phyloP scores from a whole-genome alignment of 352 stramenopile genomes.

The Pelagophyceae sp. region DNA sequence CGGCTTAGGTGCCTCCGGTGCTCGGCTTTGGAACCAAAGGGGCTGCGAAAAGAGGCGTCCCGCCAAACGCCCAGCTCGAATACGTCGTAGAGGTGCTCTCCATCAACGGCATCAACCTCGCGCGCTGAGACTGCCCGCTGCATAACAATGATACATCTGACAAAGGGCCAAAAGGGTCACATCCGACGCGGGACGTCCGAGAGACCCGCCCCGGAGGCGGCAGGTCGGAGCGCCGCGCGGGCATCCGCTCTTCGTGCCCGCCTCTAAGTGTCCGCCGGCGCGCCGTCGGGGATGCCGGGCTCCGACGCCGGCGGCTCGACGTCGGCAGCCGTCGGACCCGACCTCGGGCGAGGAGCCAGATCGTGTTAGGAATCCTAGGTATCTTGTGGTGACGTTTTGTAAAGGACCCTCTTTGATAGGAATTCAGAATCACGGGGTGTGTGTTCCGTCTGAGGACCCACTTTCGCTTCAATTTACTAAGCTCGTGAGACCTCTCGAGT shows the following conservation, averaged over 20 bases:
- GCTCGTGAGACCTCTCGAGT: not conserved
- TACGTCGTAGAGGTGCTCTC: slow-evolving; percentile 5
- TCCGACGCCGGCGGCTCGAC: too few species aligned
- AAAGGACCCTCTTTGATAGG: too few species aligned
- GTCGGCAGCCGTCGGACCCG: too few species aligned
- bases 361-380: too few species aligned
- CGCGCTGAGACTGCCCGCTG: slow-evolving; percentile 13
- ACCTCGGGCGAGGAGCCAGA: too few species aligned
- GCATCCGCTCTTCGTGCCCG: not conserved
- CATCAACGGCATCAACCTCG: slow-evolving; percentile 7
- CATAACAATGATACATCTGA: too few species aligned
- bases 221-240: not conserved
- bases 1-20: slow-evolving; percentile 9
- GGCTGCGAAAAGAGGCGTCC: not conserved
- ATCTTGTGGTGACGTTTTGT: too few species aligned
- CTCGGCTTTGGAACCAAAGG: slow-evolving; percentile 10
- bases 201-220: not conserved
- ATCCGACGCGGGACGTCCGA: not conserved
- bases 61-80: not conserved
- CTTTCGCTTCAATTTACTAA: not conserved
- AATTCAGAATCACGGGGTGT: too few species aligned
- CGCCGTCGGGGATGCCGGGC: not conserved
- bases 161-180: too few species aligned
- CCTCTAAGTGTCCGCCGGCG: not conserved
- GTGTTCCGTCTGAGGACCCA: not conserved